Evolutionary conservation across 305 asterid genomes (phyloP).

Genomic region (Fraxinus angustifolia): DNA sequence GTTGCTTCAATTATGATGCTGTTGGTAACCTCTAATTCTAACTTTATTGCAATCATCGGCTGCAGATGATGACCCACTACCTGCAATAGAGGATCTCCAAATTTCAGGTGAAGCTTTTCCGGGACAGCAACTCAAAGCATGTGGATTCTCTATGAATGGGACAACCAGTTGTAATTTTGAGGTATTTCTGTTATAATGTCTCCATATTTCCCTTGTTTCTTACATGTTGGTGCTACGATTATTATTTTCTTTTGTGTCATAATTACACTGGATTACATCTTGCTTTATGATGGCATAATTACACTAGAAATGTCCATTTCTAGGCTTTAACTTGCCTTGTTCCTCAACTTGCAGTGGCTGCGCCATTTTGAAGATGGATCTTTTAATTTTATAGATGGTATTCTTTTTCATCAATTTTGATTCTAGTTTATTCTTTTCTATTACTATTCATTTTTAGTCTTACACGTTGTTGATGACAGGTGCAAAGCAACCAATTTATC

Average conservation of each 20-base stretch:
- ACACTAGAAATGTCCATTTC: slow-evolving; percentile 21
- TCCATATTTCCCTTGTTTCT: background rate
- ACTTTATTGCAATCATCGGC: slow-evolving; percentile 47
- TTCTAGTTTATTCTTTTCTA: slow-evolving; percentile 15
- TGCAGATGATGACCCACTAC: slow-evolving; percentile 96
- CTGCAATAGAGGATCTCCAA: slow-evolving; percentile 93
- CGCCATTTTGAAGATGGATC: slow-evolving; percentile 96
- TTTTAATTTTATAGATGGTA: slow-evolving; percentile 86
- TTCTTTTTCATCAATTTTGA: slow-evolving; percentile 18
- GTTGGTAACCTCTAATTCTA: slow-evolving; percentile 23
- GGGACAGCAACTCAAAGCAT: slow-evolving; percentile 86
- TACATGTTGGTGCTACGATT: background rate
- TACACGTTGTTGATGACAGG: slow-evolving; percentile 50
- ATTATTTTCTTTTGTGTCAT: background rate
- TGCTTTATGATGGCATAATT: slow-evolving; percentile 17
- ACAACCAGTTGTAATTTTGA: slow-evolving; percentile 98
- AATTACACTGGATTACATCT: slow-evolving; percentile 23
- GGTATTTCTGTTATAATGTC: slow-evolving; percentile 39
- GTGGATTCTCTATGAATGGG: slow-evolving; percentile 91
- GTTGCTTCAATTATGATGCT: slow-evolving; percentile 24
- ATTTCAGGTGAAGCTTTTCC: slow-evolving; percentile 94
- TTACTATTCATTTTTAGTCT: slow-evolving; percentile 21
- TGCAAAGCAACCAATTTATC: slow-evolving; percentile 92
- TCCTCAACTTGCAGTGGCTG: slow-evolving; percentile 81
- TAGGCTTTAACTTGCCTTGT: slow-evolving; percentile 22